A percentile compares a stretch with the other conserved stretches of the same genome.
These are phyloP conservation scores for Diospyros lotus DNA, from an alignment of 148 eudicot genomes.

Conservation along the genomic window DNA sequence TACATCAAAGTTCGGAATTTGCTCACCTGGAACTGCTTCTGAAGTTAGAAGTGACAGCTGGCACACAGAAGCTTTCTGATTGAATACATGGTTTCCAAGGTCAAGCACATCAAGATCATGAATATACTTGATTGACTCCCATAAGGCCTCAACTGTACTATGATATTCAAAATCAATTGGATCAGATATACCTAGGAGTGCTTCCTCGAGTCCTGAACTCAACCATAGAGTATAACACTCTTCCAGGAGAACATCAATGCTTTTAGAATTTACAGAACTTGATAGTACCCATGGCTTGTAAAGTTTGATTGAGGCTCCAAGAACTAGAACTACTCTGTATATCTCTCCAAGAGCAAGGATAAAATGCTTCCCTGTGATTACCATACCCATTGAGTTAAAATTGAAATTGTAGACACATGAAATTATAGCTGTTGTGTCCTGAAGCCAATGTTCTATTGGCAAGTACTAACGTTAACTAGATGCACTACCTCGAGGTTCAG, in stretches of 20 bases:
- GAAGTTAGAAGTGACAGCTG: constrained; percentile 50
- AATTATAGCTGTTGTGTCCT: background rate
- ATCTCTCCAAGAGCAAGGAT: constrained; percentile 70
- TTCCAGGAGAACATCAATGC: constrained; percentile 35
- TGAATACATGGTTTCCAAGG: constrained; percentile 32
- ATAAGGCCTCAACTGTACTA: constrained; percentile 28
- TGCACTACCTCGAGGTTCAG: constrained; percentile 55
- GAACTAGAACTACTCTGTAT: constrained; percentile 56
- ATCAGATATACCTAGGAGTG: constrained; percentile 36
- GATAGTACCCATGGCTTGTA: constrained; percentile 60
- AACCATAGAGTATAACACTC: constrained; percentile 65
- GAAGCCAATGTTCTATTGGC: too few relatives aligned
- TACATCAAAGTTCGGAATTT: background rate
- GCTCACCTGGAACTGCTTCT: constrained; percentile 56
- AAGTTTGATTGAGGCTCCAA: constrained; percentile 57
- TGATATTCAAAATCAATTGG: constrained; percentile 24
- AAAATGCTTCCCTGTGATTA: constrained; percentile 52
- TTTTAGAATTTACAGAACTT: constrained; percentile 20
- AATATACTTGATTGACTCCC: constrained; percentile 46
- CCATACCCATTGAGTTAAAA: constrained; percentile 1
- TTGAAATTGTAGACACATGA: background rate
- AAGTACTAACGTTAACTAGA: background rate
- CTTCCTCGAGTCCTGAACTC: constrained; percentile 60
- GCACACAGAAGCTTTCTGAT: constrained; percentile 42
- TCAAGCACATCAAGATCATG: constrained; percentile 37